Base-by-base conservation (phyloP, 306 rosid genomes). In the Prunus persica region DNA sequence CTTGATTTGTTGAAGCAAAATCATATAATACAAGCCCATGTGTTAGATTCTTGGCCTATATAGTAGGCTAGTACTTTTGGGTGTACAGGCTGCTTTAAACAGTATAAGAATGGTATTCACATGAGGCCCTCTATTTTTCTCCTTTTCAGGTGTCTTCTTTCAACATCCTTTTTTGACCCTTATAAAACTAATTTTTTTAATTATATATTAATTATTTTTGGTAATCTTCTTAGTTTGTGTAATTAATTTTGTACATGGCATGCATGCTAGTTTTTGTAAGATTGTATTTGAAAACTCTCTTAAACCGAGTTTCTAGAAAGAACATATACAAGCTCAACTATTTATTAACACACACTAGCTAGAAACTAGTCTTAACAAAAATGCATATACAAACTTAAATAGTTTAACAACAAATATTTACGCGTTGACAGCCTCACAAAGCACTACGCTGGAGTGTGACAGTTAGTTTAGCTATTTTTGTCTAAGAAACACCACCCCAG, bases 41-140 rank as follows among this genome's bases (percentile, higher is more conserved):
- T 91, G 96, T 81, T 73, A 65, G 96, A 91, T 93, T 93, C 98
- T 79, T 41, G 34, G 80, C 71, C 90, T 90, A 85, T 62, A 66
- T 41, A 60, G 72, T 83, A 80, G 87, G 86, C 55, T 67, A 82
- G 72, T 72, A 80, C 79, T 67, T 54, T 55, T 80, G 65, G 74
- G 72, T 72, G 76, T 55, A 76, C 82, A 38, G 43, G 9, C 43
- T 76, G 77, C 88, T 89, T 85, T 84, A 38, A 81, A 79, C 66
- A 24, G 80, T 75, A 72, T 71, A 71, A 81, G 91, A 88, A 87
- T 87, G 84, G 86, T 75, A 85, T 86, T 89, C 90, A 88, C 85
- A 82, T 83, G 88, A 80, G 72, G 52, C 80, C 66, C 87, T 86
- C 78, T 65, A 41, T 74, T 11, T 52, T 28, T 32, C 34, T 55